phyloP scores from a whole-genome alignment of 129 eudicot species.

The Flaveria sonorensis region DNA sequence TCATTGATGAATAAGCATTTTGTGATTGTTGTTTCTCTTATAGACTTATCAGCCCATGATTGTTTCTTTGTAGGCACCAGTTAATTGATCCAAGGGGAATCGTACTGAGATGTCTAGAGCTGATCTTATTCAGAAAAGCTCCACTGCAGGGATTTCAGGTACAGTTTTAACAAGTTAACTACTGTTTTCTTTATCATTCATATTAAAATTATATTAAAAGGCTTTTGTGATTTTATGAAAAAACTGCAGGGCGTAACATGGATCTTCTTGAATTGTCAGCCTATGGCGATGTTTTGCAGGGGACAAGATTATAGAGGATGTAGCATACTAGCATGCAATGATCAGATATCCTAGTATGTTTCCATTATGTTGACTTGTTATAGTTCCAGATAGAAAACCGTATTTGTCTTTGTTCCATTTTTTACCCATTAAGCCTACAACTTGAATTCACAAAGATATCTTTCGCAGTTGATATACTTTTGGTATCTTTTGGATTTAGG shows the following conservation, averaged over 20 bases:
- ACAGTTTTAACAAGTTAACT: conserved; percentile 9
- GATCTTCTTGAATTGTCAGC: conserved; percentile 85
- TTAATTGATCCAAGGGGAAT: conserved; percentile 78
- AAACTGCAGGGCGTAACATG: conserved; percentile 76
- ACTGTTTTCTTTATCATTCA: neutral
- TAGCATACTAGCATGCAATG: conserved; percentile 72
- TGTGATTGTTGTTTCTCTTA: conserved; percentile 34
- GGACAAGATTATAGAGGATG: conserved; percentile 82
- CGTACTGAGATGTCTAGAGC: conserved; percentile 79
- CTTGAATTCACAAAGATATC: neutral
- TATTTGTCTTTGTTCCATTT: conserved; percentile 18
- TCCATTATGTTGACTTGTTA: neutral
- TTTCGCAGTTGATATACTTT: conserved; percentile 3
- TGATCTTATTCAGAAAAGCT: conserved; percentile 76
- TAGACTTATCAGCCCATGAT: conserved; percentile 1
- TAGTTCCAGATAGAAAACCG: conserved; percentile 15
- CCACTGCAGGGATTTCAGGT: conserved; percentile 63
- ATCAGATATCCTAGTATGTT: conserved; percentile 18
- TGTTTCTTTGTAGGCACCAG: conserved; percentile 57
- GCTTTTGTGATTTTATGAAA: neutral
- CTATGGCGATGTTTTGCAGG: conserved; percentile 73
- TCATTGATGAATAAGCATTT: neutral
- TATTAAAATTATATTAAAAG: neutral
- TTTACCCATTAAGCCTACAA: conserved; percentile 25
- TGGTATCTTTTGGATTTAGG: neutral